A percentile compares a stretch with the other conserved stretches of the same genome.
phyloP scores from a whole-genome alignment of 306 rosid species.

The Vachellia pachyceras region DNA sequence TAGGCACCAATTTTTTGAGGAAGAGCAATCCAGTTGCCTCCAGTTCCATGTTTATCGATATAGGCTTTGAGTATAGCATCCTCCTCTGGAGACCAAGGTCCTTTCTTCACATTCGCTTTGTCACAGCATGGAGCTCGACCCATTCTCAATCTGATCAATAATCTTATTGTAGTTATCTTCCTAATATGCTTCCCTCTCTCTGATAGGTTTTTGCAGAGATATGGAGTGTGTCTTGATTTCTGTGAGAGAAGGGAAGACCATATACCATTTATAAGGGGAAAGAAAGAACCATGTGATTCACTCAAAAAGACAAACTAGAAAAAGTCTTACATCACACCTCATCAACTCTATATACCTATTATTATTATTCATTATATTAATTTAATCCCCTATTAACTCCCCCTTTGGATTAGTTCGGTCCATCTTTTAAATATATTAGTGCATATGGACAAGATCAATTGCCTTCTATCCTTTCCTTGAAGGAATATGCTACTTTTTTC shows the following conservation, averaged over 20 bases:
- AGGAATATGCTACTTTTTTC: slow-evolving; percentile 53
- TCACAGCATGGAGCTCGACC: slow-evolving; percentile 99
- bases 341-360: slow-evolving; percentile 17
- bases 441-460: slow-evolving; percentile 58
- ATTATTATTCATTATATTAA: slow-evolving; percentile 30
- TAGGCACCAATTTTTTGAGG: slow-evolving; percentile 90
- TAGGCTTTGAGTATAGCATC: slow-evolving; percentile 86
- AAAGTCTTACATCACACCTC: slow-evolving; percentile 58
- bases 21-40: slow-evolving; percentile 99
- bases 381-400: not conserved
- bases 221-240: slow-evolving; percentile 15
- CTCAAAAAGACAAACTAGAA: slow-evolving; percentile 55
- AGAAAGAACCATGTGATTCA: slow-evolving; percentile 62
- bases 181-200: not conserved
- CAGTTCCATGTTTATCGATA: slow-evolving; percentile 86
- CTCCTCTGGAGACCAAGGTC: slow-evolving; percentile 99
- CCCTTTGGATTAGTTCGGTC: slow-evolving; percentile 84
- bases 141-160: slow-evolving; percentile 46
- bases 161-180: not conserved
- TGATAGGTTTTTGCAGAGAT: slow-evolving; percentile 31
- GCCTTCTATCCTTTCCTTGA: slow-evolving; percentile 49
- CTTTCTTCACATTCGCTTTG: slow-evolving; percentile 95
- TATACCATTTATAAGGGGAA: slow-evolving; percentile 64
- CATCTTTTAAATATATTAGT: slow-evolving; percentile 45
- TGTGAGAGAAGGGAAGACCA: slow-evolving; percentile 48